These are phyloP conservation scores for Papilionanthe hybrid DNA, from an alignment of 116 monocot species.

Conservation along the genomic window DNA sequence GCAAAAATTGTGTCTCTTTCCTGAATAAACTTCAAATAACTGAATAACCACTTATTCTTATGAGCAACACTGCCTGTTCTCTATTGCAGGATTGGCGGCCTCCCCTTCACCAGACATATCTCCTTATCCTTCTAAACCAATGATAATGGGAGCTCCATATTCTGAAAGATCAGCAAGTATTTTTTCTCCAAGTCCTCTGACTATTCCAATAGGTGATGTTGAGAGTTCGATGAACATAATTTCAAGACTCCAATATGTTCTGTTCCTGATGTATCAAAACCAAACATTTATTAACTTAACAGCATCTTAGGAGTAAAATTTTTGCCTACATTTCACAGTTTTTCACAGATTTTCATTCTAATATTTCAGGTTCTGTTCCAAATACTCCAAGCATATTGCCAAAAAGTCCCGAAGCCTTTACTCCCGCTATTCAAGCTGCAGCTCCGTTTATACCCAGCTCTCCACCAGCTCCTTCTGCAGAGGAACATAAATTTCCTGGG, in stretches of 20 bases:
- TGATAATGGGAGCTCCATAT: not conserved
- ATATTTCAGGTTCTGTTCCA: conserved; percentile 6
- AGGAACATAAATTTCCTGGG: not conserved
- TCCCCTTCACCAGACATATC: not conserved
- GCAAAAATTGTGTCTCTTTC: not conserved
- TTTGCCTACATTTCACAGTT: not conserved
- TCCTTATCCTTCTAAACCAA: not conserved
- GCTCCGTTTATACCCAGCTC: conserved; percentile 3
- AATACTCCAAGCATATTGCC: not conserved
- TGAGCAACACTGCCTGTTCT: not conserved
- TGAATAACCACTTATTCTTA: not conserved
- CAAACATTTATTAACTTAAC: not conserved
- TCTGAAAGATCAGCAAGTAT: not conserved
- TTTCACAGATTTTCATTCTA: not conserved
- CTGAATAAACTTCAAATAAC: not conserved
- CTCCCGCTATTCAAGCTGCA: not conserved
- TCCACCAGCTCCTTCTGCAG: not conserved
- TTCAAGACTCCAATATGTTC: not conserved
- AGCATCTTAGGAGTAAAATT: not conserved
- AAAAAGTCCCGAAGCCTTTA: not conserved
- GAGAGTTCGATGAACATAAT: not conserved
- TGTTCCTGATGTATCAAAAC: not conserved
- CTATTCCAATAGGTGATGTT: not conserved
- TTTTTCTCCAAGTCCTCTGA: not conserved
- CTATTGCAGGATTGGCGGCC: not conserved